Evolutionary conservation across 2,329 filamentous ascomycete genomes (phyloP), one percentile per base, ranked within the genome.

Genomic region (Aspergillus sp.): DNA sequence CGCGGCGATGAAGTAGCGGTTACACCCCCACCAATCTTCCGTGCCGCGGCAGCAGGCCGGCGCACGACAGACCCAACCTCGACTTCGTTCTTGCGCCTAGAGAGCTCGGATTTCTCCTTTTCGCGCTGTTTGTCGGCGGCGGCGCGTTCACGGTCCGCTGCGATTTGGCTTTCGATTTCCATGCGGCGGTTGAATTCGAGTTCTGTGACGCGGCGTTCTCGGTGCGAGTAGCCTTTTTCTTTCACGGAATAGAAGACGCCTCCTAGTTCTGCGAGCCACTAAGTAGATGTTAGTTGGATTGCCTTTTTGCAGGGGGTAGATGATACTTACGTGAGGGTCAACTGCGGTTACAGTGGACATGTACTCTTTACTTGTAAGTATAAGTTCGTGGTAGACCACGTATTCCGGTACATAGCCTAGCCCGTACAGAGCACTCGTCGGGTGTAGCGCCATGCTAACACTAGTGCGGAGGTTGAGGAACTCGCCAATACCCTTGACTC

Each of bases 241-340:
- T 96, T 97, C 70, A 99, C 85, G 1, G 89, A 95, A 75, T 98
- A 99, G 74, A 99, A 99, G 0, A 99, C 95, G 2, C 93, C 95
- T 34, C 96, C 95, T 5, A 99, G 81, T 71, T 99, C 95, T 6
- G 95, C 95, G 41, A 99, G 85, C 95, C 95, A 99, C 75, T 78
- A 13, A 3, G 34, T 26, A 15, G 8, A 20, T 24, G 30, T 44
- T 51, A 61, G 52, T 57, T 54, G 55, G 38, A 26, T 48, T 44
- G 30, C 3, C 4, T 7, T 12, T 5, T 49, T 49, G 32, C 22
- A 17, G 8, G 45, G 26, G 20, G 32, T 18, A 36, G 13, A 13
- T 13, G 8, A 9, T 43, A 71, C 76, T 74, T 74, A 78, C 76
- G 71, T 96, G 91, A 52, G 95, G 93, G 72, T 99, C 95, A 1